Evolutionary conservation across 2,329 filamentous ascomycete species (phyloP).

Genomic region (Alternaria brassicae): DNA sequence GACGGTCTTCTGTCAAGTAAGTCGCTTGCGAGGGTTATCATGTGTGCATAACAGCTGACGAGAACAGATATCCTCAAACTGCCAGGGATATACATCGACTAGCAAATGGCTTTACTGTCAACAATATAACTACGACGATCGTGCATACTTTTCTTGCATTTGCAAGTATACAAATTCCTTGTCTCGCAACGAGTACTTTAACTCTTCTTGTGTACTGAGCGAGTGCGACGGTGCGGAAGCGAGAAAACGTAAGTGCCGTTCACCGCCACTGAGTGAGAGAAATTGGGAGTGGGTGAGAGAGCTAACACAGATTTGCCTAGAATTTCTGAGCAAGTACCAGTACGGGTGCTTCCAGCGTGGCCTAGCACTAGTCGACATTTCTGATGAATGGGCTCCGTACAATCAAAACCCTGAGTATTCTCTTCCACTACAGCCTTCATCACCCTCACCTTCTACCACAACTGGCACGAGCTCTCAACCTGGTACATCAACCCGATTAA

Average conservation of each 20-base stretch:
- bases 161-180: conserved; percentile 4
- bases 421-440: not conserved
- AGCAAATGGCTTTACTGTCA: conserved; percentile 2
- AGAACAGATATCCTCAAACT: conserved; percentile 8
- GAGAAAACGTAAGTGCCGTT: conserved; percentile 10
- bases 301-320: conserved; percentile 11
- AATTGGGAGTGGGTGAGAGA: not conserved
- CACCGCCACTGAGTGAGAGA: not conserved
- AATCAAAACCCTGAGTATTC: no score
- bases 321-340: conserved; percentile 9
- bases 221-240: conserved; percentile 7
- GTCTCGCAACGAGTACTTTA: conserved; percentile 10
- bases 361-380: not conserved
- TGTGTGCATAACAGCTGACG: not conserved
- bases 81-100: not conserved
- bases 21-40: not conserved
- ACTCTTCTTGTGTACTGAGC: conserved; percentile 9
- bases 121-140: not conserved
- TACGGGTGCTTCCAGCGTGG: conserved; percentile 2
- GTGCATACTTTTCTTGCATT: conserved; percentile 10
- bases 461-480: not conserved
- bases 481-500: not conserved
- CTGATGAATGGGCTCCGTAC: conserved; percentile 14
- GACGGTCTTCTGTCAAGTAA: not conserved
- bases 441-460: not conserved